phyloP scores from a whole-genome alignment of 768 basidiomycete genomes.

The Phlebiopsis flavidoalba region DNA sequence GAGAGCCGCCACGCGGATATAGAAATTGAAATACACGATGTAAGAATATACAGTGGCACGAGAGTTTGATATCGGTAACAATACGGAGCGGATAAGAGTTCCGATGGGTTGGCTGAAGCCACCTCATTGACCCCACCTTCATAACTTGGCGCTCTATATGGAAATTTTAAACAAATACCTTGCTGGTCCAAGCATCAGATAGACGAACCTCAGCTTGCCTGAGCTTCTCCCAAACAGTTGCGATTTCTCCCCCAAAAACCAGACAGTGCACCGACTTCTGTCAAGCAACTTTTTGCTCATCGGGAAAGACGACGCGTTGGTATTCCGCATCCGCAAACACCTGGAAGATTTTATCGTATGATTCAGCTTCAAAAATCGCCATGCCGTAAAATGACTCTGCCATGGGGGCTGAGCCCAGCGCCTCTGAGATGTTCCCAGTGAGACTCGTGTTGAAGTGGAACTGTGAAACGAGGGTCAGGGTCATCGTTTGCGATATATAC shows the following conservation, averaged over 20 bases:
- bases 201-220: neutral
- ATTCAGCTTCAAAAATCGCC: constrained; percentile 28
- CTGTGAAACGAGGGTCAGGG: constrained; percentile 1
- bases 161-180: neutral
- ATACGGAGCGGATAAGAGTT: neutral
- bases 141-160: neutral
- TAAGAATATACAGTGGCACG: neutral
- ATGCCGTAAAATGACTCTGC: constrained; percentile 25
- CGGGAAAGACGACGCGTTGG: constrained; percentile 11
- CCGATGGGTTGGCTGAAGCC: neutral
- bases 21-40: neutral
- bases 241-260: constrained; percentile 8
- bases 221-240: constrained; percentile 1
- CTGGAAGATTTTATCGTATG: constrained; percentile 26
- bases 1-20: neutral
- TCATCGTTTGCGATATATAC: neutral
- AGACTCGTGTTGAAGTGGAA: constrained; percentile 16
- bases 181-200: neutral
- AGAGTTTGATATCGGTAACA: neutral
- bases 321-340: constrained; percentile 21
- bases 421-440: constrained; percentile 4
- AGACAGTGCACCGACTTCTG: constrained; percentile 7
- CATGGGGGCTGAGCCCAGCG: constrained; percentile 14
- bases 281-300: constrained; percentile 16
- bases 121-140: neutral